Base-by-base conservation (phyloP, 192 early-diverging fungal species). In the Linnemannia zychae region DNA sequence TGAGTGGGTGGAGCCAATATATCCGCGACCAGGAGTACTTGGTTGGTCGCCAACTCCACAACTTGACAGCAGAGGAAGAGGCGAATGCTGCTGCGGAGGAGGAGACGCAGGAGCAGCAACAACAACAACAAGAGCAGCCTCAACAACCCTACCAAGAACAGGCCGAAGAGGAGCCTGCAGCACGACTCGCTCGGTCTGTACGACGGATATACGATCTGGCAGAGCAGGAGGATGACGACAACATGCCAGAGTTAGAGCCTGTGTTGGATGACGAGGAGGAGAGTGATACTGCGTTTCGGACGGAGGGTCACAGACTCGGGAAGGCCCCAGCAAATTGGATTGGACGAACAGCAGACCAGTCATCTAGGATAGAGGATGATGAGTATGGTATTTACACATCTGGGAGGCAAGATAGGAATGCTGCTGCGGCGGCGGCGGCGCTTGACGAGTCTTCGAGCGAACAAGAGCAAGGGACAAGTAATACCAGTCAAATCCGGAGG, bases 11-110 rank as follows among this genome's bases (percentile, higher is more conserved):
- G 97, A 90, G 94, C 67, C 91, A 94, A 28, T 78, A 90, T 60
- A 91, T 97, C 6, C 90, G 94, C 34, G 97, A 99, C 52, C 95
- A 96, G 63, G 91, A 92, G 66, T 99, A 96, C 75, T 87, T 97
- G 44, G 93, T 98, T 66, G 98, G 98, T 16, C 90, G 92, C 44
- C 89, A 89, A 82, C 88, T 99, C 77, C 96, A 97, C 81, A 99
- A 99, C 87, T 74, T 98, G 69, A 89, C 37, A 7, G 90, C 79
- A 24, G 77, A 76, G 5, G 70, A 79, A 16, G 73, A 75, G 46
- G 9, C 9, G 4, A 33, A 9, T 63, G 38, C 44, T 1, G 33
- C 71, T 34, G 34, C 67, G 4, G 67, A 33, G 4, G 67, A 67
- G 67, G 67, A 33, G 7, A 16, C 20, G 6, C 36, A 69, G 34